Percentiles rank a stretch among this genome's conserved stretches.
phyloP scores from a whole-genome alignment of 306 rosid genomes.

The Trifolium dubium region DNA sequence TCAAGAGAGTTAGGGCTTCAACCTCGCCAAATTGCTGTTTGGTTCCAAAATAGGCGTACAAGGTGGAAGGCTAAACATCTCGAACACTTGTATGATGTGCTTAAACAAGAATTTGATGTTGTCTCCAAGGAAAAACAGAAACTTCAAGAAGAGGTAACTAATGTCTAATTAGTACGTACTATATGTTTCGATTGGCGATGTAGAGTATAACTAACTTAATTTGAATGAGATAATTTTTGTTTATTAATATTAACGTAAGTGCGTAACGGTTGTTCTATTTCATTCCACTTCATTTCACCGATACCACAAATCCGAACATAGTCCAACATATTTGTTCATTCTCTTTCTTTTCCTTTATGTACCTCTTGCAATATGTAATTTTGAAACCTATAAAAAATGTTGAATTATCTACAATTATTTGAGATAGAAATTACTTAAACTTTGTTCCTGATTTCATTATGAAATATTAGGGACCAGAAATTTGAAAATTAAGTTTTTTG shows the following conservation, averaged over 20 bases:
- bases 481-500: background rate
- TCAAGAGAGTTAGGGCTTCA: constrained; percentile 80
- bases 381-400: background rate
- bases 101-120: constrained; percentile 71
- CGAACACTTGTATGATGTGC: constrained; percentile 66
- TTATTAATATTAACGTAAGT: too few relatives aligned
- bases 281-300: background rate
- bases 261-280: too few relatives aligned
- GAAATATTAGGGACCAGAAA: background rate
- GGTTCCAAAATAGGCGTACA: constrained; percentile 96
- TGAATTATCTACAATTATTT: background rate
- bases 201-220: too few relatives aligned
- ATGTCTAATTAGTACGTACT: too few relatives aligned
- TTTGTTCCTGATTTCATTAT: background rate
- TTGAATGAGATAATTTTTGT: too few relatives aligned
- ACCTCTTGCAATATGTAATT: background rate
- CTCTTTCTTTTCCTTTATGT: background rate
- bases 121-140: constrained; percentile 67
- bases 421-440: background rate
- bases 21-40: constrained; percentile 92
- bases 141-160: constrained; percentile 78
- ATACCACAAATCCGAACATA: background rate
- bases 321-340: background rate
- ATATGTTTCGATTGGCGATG: too few relatives aligned
- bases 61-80: constrained; percentile 93